phyloP scores from a whole-genome alignment of 2,329 filamentous ascomycete genomes.

The Pseudocercospora eumusae region DNA sequence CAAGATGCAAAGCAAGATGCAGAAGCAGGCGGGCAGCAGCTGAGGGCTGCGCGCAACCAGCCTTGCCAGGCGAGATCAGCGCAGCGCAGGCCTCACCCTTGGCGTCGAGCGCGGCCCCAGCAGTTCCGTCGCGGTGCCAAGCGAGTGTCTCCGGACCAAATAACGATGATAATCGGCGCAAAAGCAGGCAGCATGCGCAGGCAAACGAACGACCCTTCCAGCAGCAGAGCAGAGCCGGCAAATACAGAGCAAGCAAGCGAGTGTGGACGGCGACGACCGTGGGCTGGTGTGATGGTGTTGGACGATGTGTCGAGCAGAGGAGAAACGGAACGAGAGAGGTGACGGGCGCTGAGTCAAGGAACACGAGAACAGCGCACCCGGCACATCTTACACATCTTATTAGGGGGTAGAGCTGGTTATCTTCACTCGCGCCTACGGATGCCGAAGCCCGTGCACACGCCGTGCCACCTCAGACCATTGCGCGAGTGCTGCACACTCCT shows the following conservation, averaged over 20 bases:
- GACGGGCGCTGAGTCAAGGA: conserved; percentile 4
- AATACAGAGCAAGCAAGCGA: conserved; percentile 14
- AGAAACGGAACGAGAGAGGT: background rate
- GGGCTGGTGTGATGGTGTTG: conserved; percentile 4
- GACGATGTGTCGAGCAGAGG: conserved; percentile 5
- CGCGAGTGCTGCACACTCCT: too few relatives aligned
- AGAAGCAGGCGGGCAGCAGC: conserved; percentile 7
- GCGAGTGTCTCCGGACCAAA: conserved; percentile 9
- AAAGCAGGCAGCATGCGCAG: background rate
- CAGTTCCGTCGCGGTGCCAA: background rate
- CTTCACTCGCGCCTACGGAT: too few relatives aligned
- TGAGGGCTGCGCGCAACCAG: conserved; percentile 8
- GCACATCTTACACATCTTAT: background rate
- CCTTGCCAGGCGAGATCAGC: conserved; percentile 18
- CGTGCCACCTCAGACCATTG: too few relatives aligned
- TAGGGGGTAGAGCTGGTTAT: conserved; percentile 9
- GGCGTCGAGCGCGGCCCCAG: background rate
- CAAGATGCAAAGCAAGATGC: background rate
- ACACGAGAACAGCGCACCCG: conserved; percentile 3
- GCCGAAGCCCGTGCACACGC: background rate
- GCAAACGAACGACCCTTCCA: conserved; percentile 5
- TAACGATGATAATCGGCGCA: conserved; percentile 1
- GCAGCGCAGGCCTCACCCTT: conserved; percentile 8
- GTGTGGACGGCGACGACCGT: conserved; percentile 17
- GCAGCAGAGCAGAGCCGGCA: conserved; percentile 1